Base-by-base conservation (phyloP, 345 rosid species). In the Camelina hispida region DNA sequence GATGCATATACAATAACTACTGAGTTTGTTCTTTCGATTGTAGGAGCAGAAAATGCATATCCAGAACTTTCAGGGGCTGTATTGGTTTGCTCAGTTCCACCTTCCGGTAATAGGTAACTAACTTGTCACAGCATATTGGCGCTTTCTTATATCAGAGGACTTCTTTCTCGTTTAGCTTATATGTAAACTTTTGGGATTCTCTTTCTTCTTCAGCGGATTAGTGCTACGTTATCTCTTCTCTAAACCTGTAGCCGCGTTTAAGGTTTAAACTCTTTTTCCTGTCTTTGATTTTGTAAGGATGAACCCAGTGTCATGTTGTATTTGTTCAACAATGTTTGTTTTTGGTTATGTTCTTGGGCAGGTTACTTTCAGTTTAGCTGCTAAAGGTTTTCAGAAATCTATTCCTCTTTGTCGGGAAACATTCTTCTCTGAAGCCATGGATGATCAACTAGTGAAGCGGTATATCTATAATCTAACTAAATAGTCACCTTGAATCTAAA, bases 331-430 rank as follows among this genome's bases (percentile, higher is more conserved):
- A 35, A 13, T 37, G 53, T 56, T 44, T 35, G 14, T 34, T 62
- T 38, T 61, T 25, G 67, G 56, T 28, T 77, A 35, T 71, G 64
- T 61, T 64, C 46, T 58, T 65, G 81, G 70, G 59, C 81, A 94
- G 96, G 96, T 91, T 66, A 91, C 96, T 5, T 85, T 81, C 22
- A 91, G 98, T 85, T 85, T 94, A 84, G 96, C 95, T 51, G 94
- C 91, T 43, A 89, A 91, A 75, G 89, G 86, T 75, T 94, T 91
- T 76, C 98, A 91, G 72, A 89, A 88, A 59, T 87, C 88, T 48
- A 82, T 89, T 68, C 74, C 95, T 44, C 95, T 91, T 65, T 94
- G 98, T 44, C 91, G 85, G 55, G 95, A 94, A 73, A 91, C 97
- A 23, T 91, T 91, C 75, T 91, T 91, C 81, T 84, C 93, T 74